A percentile compares a stretch with the other conserved stretches of the same genome.
phyloP scores from a whole-genome alignment of 2,329 filamentous ascomycete genomes.

The Penicillium digitatum region DNA sequence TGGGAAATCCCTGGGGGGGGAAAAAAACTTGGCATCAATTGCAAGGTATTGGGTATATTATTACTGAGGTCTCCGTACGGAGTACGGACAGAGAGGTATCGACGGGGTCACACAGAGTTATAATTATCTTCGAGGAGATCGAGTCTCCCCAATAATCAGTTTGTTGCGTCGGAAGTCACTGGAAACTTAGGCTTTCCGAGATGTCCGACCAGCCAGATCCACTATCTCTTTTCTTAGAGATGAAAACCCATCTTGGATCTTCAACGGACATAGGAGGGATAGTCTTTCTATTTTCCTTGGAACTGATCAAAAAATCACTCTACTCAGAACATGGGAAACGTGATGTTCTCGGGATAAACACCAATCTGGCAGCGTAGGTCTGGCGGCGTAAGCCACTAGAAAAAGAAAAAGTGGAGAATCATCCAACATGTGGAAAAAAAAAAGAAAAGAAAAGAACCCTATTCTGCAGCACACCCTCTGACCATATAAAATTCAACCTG shows the following conservation, averaged over 20 bases:
- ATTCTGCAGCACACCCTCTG: too few relatives aligned
- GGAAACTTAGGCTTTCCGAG: constrained; percentile 13
- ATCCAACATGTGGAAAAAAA: neutral
- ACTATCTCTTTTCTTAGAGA: neutral
- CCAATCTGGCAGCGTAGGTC: constrained; percentile 16
- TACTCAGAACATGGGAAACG: neutral
- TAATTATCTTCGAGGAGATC: constrained; percentile 3
- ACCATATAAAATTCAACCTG: neutral
- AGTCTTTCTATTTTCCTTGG: neutral
- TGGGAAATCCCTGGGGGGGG: constrained; percentile 24
- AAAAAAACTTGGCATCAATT: constrained; percentile 11
- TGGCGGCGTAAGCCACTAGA: constrained; percentile 6
- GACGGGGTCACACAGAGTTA: constrained; percentile 16
- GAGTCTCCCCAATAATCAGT: too few relatives aligned
- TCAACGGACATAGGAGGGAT: too few relatives aligned
- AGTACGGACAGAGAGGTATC: neutral
- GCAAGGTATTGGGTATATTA: neutral
- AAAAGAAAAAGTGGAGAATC: constrained; percentile 11
- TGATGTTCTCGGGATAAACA: constrained; percentile 13
- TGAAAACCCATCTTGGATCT: too few relatives aligned
- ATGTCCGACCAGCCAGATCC: constrained; percentile 16
- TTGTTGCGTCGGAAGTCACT: constrained; percentile 12
- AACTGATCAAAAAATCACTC: neutral
- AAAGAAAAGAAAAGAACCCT: too few relatives aligned
- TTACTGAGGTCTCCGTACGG: neutral